phyloP scores from a whole-genome alignment of 106 monocot species.

The Dendrobium huoshanense region DNA sequence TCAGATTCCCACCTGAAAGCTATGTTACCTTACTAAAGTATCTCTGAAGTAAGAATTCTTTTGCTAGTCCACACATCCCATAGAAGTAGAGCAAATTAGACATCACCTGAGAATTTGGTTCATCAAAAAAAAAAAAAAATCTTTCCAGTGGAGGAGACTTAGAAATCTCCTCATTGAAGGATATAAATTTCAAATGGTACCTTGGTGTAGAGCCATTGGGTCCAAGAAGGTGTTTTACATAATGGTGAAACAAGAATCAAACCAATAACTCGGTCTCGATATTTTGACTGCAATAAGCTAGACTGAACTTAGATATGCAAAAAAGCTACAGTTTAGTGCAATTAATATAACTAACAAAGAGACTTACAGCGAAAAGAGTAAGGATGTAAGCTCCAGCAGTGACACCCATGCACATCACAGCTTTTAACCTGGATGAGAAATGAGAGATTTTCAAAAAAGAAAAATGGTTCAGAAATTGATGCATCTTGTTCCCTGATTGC shows the following conservation, averaged over 20 bases:
- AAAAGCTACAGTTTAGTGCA: background rate
- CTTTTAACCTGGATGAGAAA: constrained; percentile 33
- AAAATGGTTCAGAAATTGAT: background rate
- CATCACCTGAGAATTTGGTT: constrained; percentile 41
- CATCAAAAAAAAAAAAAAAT: background rate
- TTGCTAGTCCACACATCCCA: constrained; percentile 73
- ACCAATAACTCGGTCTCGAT: constrained; percentile 55
- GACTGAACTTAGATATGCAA: background rate
- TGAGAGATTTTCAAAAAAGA: background rate
- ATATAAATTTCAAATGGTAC: constrained; percentile 12
- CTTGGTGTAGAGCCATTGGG: constrained; percentile 75
- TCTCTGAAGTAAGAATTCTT: constrained; percentile 65
- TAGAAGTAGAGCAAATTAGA: constrained; percentile 73
- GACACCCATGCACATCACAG: constrained; percentile 78
- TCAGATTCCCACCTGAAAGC: background rate
- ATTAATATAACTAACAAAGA: background rate
- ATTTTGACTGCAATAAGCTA: constrained; percentile 36
- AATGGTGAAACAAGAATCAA: constrained; percentile 69
- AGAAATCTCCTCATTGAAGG: background rate
- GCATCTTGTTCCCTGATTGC: background rate
- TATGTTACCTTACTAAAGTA: constrained; percentile 70
- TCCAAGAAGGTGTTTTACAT: constrained; percentile 81
- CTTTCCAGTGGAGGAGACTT: background rate
- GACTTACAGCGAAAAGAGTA: constrained; percentile 69
- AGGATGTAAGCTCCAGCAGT: constrained; percentile 70